Base-by-base conservation (phyloP, 176 grass and related monocot genomes). In the Lolium perenne region DNA sequence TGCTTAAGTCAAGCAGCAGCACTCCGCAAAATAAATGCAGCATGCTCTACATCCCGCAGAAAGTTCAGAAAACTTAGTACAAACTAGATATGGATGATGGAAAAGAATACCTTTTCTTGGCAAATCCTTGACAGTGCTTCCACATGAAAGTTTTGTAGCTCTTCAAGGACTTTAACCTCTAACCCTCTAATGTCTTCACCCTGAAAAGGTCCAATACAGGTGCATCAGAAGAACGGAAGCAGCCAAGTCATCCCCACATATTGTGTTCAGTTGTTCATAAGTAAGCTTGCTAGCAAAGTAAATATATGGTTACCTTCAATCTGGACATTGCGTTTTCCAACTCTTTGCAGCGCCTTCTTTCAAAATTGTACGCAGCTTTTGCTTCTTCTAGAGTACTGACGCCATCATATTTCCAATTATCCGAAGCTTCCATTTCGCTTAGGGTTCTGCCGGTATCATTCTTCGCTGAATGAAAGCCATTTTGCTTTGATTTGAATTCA, bases 71-170 rank as follows among this genome's bases (percentile, higher is more conserved):
- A 49, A 5, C 1, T 10, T 12, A 78, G 41, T 23, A 77, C 20
- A 53, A 83, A 79, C n/a, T 46, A 58, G 32, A 71, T 63, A 84
- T 18, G 12, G 77, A 53, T 74, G 64, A 63, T 25, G 47, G 32
- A 75, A 32, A 77, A 35, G 5, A 20, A 69, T 89, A 92, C 96
- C 90, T 98, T 98, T 88, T 92, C 93, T 88, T 98, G 91, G 76
- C 96, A 98, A 71, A 95, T 91, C 75, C 90, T 98, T 23, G 96
- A 94, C 54, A 98, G 85, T n/a, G 93, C 92, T 92, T 94, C 92
- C 49, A 95, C 90, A 86, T 95, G 96, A 78, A 98, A 98, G 75
- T 85, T 98, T 65, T 98, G 93, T 71, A 95, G 62, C 9, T 93
- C 96, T 60, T 98, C 93, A 50, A 98, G 92, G 32, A 89, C 88